A percentile compares a stretch with the other conserved stretches of the same genome.
phyloP scores from a whole-genome alignment of 495 filamentous ascomycete species.

The Trichoderma gamsii region DNA sequence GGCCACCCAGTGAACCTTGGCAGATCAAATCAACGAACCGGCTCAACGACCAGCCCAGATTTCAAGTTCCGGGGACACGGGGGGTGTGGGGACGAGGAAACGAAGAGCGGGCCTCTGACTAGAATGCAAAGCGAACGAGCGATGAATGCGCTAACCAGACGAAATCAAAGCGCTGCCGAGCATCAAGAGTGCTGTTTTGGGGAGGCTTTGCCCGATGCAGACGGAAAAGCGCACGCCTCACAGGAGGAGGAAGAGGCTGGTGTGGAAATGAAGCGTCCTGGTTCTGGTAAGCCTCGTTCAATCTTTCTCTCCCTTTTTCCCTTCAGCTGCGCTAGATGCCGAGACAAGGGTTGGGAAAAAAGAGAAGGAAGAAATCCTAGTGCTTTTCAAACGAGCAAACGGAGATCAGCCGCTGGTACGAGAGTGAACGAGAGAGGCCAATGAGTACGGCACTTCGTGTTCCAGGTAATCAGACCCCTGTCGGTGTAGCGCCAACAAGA shows the following conservation, averaged over 20 bases:
- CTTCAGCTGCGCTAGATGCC: background rate
- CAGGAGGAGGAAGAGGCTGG: background rate
- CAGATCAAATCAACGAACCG: constrained; percentile 13
- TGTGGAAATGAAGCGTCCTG: background rate
- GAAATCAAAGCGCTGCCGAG: constrained; percentile 2
- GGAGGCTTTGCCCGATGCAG: background rate
- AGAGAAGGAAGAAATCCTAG: background rate
- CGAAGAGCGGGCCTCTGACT: background rate
- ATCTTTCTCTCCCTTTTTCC: background rate
- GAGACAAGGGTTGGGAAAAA: background rate
- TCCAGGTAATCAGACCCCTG: constrained; percentile 11
- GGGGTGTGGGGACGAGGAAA: constrained; percentile 8
- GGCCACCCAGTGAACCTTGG: constrained; percentile 4
- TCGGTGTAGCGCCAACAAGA: background rate
- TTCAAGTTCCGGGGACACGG: constrained; percentile 11
- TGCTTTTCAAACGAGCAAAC: background rate
- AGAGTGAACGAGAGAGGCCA: background rate
- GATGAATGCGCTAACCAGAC: constrained; percentile 8
- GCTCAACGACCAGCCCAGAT: constrained; percentile 6
- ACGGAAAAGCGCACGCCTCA: constrained; percentile 4
- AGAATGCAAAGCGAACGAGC: constrained; percentile 9
- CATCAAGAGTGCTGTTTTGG: constrained; percentile 5
- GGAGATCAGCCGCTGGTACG: background rate
- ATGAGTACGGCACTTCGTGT: background rate
- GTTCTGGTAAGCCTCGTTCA: background rate